Conservation (phyloP, 257 asterid genomes). For the Penstemon newberryi region DNA sequence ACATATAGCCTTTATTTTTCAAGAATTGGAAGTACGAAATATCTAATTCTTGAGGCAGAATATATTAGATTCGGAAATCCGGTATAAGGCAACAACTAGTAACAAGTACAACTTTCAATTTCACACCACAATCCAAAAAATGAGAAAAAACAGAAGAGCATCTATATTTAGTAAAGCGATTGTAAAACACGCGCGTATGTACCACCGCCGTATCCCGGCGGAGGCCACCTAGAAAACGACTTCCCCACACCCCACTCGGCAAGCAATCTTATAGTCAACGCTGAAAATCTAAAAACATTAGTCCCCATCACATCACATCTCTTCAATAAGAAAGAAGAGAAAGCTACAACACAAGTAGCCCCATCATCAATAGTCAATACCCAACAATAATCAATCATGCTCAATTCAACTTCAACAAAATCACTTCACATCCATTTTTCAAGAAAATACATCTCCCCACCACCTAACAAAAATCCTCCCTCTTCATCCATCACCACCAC, state of each 20-base stretch:
- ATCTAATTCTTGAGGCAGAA: no score
- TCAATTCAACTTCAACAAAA: background rate
- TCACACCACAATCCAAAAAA: background rate
- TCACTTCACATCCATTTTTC: background rate
- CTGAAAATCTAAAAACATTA: background rate
- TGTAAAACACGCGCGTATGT: background rate
- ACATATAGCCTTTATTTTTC: no score
- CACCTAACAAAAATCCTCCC: slow-evolving; percentile 16
- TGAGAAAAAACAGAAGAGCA: background rate
- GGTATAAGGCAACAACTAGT: no score
- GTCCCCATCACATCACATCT: slow-evolving; percentile 26
- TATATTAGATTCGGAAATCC: no score
- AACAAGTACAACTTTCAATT: no score
- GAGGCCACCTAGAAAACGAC: background rate
- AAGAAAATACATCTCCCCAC: background rate
- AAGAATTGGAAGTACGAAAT: no score
- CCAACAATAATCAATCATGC: slow-evolving; percentile 2
- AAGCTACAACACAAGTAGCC: background rate
- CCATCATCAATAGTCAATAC: background rate
- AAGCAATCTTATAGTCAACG: slow-evolving; percentile 22
- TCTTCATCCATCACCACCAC: slow-evolving; percentile 7
- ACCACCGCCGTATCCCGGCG: background rate
- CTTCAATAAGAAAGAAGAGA: slow-evolving; percentile 1
- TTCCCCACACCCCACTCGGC: no score
- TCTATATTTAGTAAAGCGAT: background rate